These are phyloP conservation scores for Acidiella bohemica DNA, from an alignment of 495 filamentous ascomycete species.

Conservation along the genomic window DNA sequence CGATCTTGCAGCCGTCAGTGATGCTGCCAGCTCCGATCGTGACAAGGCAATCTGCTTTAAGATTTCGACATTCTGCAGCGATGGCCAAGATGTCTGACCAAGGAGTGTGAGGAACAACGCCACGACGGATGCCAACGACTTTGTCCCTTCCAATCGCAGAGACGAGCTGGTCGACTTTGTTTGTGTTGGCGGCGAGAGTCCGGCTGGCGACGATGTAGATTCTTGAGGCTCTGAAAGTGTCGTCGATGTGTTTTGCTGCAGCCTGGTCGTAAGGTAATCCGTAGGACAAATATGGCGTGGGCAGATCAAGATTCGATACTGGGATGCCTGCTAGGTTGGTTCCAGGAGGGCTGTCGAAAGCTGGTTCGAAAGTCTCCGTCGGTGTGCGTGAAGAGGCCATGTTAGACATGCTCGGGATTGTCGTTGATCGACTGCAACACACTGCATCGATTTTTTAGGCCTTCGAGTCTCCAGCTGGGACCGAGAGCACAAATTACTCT, in stretches of 20 bases:
- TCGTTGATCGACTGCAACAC: no score
- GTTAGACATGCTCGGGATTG: no score
- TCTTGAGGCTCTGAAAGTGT: constrained; percentile 39
- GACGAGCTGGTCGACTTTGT: constrained; percentile 34
- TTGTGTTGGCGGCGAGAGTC: constrained; percentile 43
- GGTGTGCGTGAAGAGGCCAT: no score
- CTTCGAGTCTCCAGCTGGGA: no score
- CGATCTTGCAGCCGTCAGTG: constrained; percentile 49
- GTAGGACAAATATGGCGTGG: constrained; percentile 24
- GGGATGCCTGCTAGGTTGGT: constrained; percentile 1
- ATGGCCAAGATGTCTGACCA: constrained; percentile 48
- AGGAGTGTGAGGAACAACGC: constrained; percentile 46
- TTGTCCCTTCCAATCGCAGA: constrained; percentile 33
- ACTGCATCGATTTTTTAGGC: no score
- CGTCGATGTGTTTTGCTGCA: constrained; percentile 28
- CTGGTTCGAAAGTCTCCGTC: constrained; percentile 3
- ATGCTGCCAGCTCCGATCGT: constrained; percentile 49
- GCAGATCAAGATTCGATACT: neutral
- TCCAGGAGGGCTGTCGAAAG: constrained; percentile 1
- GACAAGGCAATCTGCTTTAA: constrained; percentile 41
- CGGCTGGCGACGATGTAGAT: constrained; percentile 49
- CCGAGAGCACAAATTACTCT: no score
- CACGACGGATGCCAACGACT: constrained; percentile 39
- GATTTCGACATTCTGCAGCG: constrained; percentile 34
- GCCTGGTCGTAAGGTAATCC: constrained; percentile 27